Conservation (phyloP, 345 rosid genomes). For the Raphanus raphanistrum region DNA sequence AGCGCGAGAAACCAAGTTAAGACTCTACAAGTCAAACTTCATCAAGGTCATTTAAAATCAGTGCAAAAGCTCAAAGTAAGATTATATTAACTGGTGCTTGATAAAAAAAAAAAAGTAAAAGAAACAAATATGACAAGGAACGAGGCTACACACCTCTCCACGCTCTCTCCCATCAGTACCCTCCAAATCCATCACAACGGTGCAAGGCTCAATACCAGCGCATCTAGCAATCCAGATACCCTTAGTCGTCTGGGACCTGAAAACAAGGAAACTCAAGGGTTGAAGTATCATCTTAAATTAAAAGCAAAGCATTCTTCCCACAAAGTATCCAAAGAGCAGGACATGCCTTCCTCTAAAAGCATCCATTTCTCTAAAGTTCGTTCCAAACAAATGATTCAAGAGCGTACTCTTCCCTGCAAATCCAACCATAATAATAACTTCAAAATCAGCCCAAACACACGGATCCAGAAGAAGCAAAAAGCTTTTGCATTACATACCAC, state of each 20-base stretch:
- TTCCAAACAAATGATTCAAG: constrained; percentile 78
- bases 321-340: constrained; percentile 18
- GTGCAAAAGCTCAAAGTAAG: too few species aligned
- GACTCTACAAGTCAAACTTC: constrained; percentile 15
- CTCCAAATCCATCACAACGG: constrained; percentile 98
- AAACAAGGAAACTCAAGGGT: constrained; percentile 14
- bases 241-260: constrained; percentile 96
- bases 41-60: too few species aligned
- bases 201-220: constrained; percentile 88
- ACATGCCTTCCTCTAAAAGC: constrained; percentile 94
- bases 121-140: background rate
- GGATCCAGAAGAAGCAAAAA: constrained; percentile 7
- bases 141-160: background rate
- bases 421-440: constrained; percentile 11
- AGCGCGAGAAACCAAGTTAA: constrained; percentile 6
- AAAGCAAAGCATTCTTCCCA: constrained; percentile 8
- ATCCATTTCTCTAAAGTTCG: constrained; percentile 98
- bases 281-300: constrained; percentile 1
- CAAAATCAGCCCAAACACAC: background rate
- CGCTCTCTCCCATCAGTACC: constrained; percentile 99
- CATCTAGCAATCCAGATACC: constrained; percentile 97
- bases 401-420: constrained; percentile 94
- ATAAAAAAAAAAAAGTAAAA: background rate
- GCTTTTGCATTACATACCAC: constrained; percentile 59
- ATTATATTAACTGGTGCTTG: background rate